Percentiles rank a stretch among this genome's conserved stretches.
These are phyloP conservation scores for Aphanoascus verrucosus DNA, from an alignment of 2,329 filamentous ascomycete genomes.

Conservation along the genomic window DNA sequence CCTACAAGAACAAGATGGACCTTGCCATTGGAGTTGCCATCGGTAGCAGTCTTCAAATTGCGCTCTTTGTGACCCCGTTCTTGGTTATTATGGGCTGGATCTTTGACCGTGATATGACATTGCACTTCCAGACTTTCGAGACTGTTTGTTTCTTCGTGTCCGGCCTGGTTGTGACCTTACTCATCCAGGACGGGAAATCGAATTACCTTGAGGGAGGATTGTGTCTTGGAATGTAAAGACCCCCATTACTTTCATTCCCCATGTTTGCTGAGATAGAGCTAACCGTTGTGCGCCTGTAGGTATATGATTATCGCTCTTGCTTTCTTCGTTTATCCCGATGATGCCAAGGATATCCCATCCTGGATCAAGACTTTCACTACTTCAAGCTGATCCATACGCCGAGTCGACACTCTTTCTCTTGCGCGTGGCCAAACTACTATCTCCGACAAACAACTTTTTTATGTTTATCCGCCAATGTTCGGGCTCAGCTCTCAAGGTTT, in stretches of 20 bases:
- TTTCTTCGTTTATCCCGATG: constrained; percentile 41
- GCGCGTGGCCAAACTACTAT: not conserved
- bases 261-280: constrained; percentile 6
- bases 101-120: constrained; percentile 59
- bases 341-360: constrained; percentile 18
- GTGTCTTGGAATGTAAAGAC: constrained; percentile 46
- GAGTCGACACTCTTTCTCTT: not conserved
- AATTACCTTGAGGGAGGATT: constrained; percentile 78
- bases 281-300: constrained; percentile 19
- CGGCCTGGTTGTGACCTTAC: constrained; percentile 60
- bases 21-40: constrained; percentile 68
- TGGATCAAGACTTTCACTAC: not conserved
- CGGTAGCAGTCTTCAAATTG: constrained; percentile 73
- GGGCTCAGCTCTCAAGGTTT: not conserved
- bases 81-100: constrained; percentile 73
- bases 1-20: constrained; percentile 59
- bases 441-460: no score
- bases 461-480: no score
- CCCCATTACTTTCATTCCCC: not conserved
- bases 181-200: constrained; percentile 69
- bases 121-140: constrained; percentile 72
- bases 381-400: not conserved
- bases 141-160: constrained; percentile 68
- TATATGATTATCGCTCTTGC: constrained; percentile 39
- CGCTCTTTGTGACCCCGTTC: constrained; percentile 68